phyloP scores from a whole-genome alignment of 2,329 filamentous ascomycete genomes.

The Alternaria dauci region DNA sequence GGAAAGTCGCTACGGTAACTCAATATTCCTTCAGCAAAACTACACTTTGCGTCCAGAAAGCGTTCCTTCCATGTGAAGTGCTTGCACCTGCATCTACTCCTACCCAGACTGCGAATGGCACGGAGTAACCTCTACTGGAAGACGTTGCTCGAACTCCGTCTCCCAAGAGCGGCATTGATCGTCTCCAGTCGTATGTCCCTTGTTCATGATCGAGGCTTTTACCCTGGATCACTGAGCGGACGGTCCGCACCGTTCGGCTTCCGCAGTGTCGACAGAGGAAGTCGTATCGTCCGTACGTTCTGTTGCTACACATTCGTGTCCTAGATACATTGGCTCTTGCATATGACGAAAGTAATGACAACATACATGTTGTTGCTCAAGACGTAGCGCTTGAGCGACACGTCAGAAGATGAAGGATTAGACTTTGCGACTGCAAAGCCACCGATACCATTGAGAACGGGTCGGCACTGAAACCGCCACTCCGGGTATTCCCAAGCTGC shows the following conservation, averaged over 20 bases:
- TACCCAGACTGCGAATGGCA: background rate
- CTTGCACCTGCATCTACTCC: background rate
- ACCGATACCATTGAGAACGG: background rate
- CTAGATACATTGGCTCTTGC: background rate
- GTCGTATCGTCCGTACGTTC: background rate
- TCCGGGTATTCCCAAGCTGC: constrained; percentile 13
- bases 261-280: background rate
- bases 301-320: background rate
- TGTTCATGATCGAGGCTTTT: background rate
- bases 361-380: background rate
- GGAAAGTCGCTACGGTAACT: constrained; percentile 4
- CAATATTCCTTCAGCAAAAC: background rate
- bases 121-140: background rate
- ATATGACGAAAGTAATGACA: background rate
- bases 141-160: background rate
- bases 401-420: constrained; percentile 2
- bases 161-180: background rate
- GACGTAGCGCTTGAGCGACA: constrained; percentile 2
- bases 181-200: background rate
- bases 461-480: constrained; percentile 8
- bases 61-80: background rate
- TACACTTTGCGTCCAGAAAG: background rate
- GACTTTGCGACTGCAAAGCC: constrained; percentile 3
- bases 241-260: background rate
- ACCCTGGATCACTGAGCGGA: background rate